Conservation (phyloP, 148 eudicot species). For the Chenopodium formosanum region DNA sequence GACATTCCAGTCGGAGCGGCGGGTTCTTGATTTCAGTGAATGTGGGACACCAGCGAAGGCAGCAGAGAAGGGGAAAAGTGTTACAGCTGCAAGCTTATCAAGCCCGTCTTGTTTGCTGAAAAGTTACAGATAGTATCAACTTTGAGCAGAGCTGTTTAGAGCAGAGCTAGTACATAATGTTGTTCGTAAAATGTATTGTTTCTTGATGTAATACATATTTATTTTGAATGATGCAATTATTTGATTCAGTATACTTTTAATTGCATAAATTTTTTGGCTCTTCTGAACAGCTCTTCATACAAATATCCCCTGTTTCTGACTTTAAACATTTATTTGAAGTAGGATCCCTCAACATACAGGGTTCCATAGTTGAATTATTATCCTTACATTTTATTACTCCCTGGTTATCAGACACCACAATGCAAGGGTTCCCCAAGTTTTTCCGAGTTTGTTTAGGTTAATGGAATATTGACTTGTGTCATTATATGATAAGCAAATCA, state of each 20-base stretch:
- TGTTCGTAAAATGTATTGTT: conserved; percentile 4
- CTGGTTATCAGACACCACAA: too few relatives aligned
- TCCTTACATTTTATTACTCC: neutral
- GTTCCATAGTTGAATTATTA: too few relatives aligned
- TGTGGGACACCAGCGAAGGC: conserved; percentile 65
- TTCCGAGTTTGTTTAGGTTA: too few relatives aligned
- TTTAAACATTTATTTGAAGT: too few relatives aligned
- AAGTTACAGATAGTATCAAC: conserved; percentile 30
- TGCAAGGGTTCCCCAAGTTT: too few relatives aligned
- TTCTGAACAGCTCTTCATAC: neutral
- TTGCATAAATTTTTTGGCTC: conserved; percentile 8
- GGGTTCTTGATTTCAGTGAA: conserved; percentile 79
- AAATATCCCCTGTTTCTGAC: neutral
- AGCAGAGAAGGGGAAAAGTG: conserved; percentile 30
- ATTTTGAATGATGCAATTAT: conserved; percentile 24
- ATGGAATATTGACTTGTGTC: too few relatives aligned
- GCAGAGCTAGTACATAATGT: conserved; percentile 9
- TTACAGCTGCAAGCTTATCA: conserved; percentile 27
- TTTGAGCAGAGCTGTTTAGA: neutral
- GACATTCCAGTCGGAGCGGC: conserved; percentile 54
- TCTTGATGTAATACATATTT: conserved; percentile 1
- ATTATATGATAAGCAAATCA: too few relatives aligned
- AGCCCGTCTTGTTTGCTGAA: conserved; percentile 39
- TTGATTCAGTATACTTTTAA: conserved; percentile 11
- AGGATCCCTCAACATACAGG: too few relatives aligned